Evolutionary conservation across 306 rosid genomes (phyloP).

Genomic region (Citrullus mucosospermus): DNA sequence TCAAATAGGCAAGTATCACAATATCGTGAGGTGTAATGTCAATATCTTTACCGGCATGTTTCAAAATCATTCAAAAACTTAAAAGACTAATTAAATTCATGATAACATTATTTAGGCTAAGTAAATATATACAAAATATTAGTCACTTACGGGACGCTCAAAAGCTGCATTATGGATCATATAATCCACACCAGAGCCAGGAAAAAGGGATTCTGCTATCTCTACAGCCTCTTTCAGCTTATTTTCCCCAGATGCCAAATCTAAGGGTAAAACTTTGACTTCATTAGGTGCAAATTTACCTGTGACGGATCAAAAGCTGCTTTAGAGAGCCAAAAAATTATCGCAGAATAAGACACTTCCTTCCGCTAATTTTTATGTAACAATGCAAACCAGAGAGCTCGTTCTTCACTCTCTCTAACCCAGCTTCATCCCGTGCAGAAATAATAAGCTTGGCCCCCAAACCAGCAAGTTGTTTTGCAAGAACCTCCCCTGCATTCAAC

Average conservation of each 20-base stretch:
- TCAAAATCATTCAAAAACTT: neutral
- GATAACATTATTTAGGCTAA: neutral
- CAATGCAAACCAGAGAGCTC: conserved; percentile 55
- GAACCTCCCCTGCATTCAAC: conserved; percentile 54
- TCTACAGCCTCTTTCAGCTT: conserved; percentile 57
- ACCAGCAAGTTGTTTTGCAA: conserved; percentile 75
- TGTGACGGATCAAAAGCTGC: conserved; percentile 18
- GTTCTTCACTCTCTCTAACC: conserved; percentile 55
- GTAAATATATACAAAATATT: conserved; percentile 11
- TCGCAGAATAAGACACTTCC: neutral
- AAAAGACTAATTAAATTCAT: neutral
- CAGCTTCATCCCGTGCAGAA: conserved; percentile 83
- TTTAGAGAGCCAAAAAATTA: conserved; percentile 1
- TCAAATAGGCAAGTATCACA: neutral
- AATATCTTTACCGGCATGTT: neutral
- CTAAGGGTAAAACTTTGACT: conserved; percentile 66
- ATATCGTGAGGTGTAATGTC: neutral
- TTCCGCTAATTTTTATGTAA: neutral
- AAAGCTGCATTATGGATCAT: conserved; percentile 92
- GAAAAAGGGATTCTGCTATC: conserved; percentile 60
- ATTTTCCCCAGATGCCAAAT: conserved; percentile 70
- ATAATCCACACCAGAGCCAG: conserved; percentile 68
- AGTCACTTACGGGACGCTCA: conserved; percentile 84
- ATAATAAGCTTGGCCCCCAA: conserved; percentile 87
- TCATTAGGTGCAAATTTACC: conserved; percentile 75